Conservation (phyloP, 1,139 yeast species). For the Dujonia santamariae region DNA sequence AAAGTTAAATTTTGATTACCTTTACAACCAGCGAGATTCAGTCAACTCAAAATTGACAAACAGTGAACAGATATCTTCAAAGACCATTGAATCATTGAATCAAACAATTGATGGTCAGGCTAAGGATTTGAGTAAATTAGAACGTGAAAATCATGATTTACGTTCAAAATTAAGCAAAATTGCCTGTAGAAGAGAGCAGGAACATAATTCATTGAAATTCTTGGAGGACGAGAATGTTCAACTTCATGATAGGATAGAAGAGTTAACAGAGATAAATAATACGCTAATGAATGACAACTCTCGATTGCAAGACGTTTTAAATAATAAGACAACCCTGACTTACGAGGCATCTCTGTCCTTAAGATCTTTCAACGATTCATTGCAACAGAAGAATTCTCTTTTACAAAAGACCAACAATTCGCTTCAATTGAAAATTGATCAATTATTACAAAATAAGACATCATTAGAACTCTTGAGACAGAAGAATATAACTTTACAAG, state of each 20-base stretch:
- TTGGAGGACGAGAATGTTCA: conserved; percentile 29
- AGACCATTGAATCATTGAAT: conserved; percentile 37
- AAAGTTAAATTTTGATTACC: conserved; percentile 54
- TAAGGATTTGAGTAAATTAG: conserved; percentile 15
- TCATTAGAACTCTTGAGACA: conserved; percentile 39
- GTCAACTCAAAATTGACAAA: conserved; percentile 50
- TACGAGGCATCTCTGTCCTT: not conserved
- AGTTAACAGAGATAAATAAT: conserved; percentile 33
- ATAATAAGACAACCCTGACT: not conserved
- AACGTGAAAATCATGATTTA: conserved; percentile 17
- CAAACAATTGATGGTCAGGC: too few species aligned
- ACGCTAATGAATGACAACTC: conserved; percentile 56
- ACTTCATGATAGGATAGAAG: conserved; percentile 22
- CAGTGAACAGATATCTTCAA: conserved; percentile 43
- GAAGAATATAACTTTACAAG: conserved; percentile 29
- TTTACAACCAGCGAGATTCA: conserved; percentile 54
- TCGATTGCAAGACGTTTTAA: too few species aligned
- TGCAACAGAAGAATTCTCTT: conserved; percentile 6
- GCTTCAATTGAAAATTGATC: conserved; percentile 27
- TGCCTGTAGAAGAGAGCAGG: conserved; percentile 11
- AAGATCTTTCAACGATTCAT: not conserved
- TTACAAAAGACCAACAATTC: conserved; percentile 31
- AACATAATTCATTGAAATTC: conserved; percentile 18
- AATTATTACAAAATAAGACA: conserved; percentile 37
- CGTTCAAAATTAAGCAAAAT: conserved; percentile 24